phyloP scores from a whole-genome alignment of 768 basidiomycete genomes.

The Hirschioporus abietinus region DNA sequence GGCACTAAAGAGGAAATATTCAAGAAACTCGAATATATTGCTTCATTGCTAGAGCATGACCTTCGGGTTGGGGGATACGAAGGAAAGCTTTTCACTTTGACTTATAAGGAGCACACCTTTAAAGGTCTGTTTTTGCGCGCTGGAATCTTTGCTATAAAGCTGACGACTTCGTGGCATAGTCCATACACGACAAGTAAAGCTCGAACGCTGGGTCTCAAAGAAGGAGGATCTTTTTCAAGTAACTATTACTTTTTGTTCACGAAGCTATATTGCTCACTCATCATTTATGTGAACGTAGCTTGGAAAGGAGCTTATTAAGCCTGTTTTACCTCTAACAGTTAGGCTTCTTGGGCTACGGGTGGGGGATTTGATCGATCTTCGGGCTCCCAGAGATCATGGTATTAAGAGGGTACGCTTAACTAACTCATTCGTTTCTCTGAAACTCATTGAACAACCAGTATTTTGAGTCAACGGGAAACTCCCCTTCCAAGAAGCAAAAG shows the following conservation, averaged over 20 bases:
- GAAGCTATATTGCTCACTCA: background rate
- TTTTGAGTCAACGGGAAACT: background rate
- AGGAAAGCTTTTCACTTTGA: slow-evolving; percentile 85
- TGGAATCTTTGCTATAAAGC: background rate
- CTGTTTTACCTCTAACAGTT: slow-evolving; percentile 74
- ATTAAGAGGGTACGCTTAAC: slow-evolving; percentile 61
- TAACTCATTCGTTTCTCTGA: background rate
- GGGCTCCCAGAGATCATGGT: slow-evolving; percentile 41
- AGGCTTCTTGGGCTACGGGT: slow-evolving; percentile 85
- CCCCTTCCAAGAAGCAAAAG: background rate
- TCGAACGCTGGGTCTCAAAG: slow-evolving; percentile 62
- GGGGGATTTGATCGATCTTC: slow-evolving; percentile 84
- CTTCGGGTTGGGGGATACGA: slow-evolving; percentile 76
- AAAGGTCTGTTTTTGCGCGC: slow-evolving; percentile 44
- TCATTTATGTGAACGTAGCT: slow-evolving; percentile 35
- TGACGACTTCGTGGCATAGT: slow-evolving; percentile 35
- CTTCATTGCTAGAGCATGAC: slow-evolving; percentile 75
- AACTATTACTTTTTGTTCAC: slow-evolving; percentile 18
- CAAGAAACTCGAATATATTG: slow-evolving; percentile 73
- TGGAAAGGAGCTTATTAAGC: slow-evolving; percentile 75
- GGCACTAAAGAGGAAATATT: slow-evolving; percentile 62
- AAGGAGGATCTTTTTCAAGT: slow-evolving; percentile 63
- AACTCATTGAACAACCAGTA: background rate
- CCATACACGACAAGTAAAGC: slow-evolving; percentile 75
- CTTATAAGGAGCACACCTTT: slow-evolving; percentile 89